Evolutionary conservation across 2,329 filamentous ascomycete species (phyloP), one percentile per base, ranked within the genome.

Genomic region (Claviceps fusiformis): DNA sequence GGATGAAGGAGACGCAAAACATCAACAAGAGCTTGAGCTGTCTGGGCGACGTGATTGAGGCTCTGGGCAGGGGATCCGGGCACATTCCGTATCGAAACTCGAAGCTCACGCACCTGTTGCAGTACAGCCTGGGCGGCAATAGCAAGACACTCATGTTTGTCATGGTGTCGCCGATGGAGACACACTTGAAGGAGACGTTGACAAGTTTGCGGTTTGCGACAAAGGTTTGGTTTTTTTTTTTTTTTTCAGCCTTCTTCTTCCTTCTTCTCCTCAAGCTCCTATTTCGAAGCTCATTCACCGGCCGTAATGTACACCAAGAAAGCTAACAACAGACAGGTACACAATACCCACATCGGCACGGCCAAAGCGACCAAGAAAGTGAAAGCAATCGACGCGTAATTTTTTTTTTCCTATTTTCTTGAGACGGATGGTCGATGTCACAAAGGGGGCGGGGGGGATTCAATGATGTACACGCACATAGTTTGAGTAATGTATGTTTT

Each of bases 101-200:
- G 62, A 97, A 96, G 80, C 78, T 98, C 60, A 98, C 93, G 9
- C 95, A 96, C 66, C 78, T 98, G 50, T 79, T 98, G 43, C 89
- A 97, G 80, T 95, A 93, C 66, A 95, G 89, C 3, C 76, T 98
- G 8, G 92, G 93, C 4, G 93, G 93, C 17, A 96, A 95, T 69
- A 93, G 87, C 62, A 95, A 96, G 73, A 98, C 93, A 0, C 84
- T 98, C 63, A 98, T 98, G 93, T 95, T 98, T 69, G 89, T 97
- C 68, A 97, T 97, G 91, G 87, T 95, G 55, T 93, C 87, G 62
- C 93, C 93, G 39, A 75, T 97, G 57, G 88, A 95, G 73, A 87
- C 84, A 6, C 93, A 97, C 73, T 75, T 96, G 60, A 87, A 86
- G 64, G 93, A 98, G 76, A 96, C 91, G 3, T 75, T 96, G 67